A percentile compares a stretch with the other conserved stretches of the same genome.
phyloP scores from a whole-genome alignment of 768 basidiomycete species.

The Chalciporus chontae region DNA sequence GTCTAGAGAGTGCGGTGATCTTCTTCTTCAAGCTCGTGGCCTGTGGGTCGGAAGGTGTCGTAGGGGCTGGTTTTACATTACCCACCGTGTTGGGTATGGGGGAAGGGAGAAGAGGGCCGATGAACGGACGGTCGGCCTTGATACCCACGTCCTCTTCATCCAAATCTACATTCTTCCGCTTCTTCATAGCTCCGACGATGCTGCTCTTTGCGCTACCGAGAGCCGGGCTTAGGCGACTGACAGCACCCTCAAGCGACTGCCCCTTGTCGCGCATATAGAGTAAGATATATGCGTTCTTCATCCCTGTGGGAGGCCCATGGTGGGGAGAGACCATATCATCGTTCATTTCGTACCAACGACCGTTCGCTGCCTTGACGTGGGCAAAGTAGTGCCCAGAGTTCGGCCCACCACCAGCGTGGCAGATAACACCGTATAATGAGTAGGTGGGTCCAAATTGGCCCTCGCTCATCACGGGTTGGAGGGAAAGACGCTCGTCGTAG shows the following conservation, averaged over 20 bases:
- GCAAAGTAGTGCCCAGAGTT: constrained; percentile 97
- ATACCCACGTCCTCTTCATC: constrained; percentile 48
- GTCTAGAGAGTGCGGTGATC: constrained; percentile 39
- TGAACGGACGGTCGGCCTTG: constrained; percentile 50
- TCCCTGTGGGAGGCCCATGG: constrained; percentile 45
- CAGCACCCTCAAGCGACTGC: constrained; percentile 63
- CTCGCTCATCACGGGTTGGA: constrained; percentile 82
- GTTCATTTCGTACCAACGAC: constrained; percentile 90
- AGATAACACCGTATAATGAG: constrained; percentile 87
- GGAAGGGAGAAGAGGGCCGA: constrained; percentile 65
- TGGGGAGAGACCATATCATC: constrained; percentile 67
- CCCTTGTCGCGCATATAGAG: constrained; percentile 87
- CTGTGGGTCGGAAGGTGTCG: constrained; percentile 44
- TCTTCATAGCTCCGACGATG: constrained; percentile 48
- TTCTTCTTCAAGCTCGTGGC: constrained; percentile 50
- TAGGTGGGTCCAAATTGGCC: constrained; percentile 75
- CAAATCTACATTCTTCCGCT: constrained; percentile 43
- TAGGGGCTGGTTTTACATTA: constrained; percentile 16
- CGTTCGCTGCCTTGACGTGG: constrained; percentile 66
- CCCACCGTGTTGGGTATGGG: constrained; percentile 22
- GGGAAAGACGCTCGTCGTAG: constrained; percentile 73
- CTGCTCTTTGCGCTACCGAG: constrained; percentile 28
- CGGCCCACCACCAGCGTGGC: constrained; percentile 88
- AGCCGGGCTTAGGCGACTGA: constrained; percentile 30
- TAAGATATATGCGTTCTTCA: constrained; percentile 87